Evolutionary conservation across 2,329 filamentous ascomycete genomes (phyloP).

Genomic region (Cryphonectria radicalis): DNA sequence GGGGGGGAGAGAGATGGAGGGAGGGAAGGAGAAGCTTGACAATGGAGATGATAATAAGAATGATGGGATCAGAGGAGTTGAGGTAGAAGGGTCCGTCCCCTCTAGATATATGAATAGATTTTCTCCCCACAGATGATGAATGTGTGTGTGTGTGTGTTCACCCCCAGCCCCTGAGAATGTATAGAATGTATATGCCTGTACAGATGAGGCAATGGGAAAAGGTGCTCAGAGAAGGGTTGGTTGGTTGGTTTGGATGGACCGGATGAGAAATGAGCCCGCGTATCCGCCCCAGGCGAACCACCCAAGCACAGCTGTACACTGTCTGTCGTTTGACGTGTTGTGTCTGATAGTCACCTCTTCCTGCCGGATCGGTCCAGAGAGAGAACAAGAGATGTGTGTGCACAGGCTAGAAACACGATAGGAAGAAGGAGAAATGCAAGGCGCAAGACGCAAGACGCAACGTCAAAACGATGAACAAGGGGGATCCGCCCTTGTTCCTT

Average conservation of each 20-base stretch:
- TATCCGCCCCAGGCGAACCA: constrained; percentile 14
- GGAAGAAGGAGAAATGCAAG: neutral
- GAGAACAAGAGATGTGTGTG: constrained; percentile 12
- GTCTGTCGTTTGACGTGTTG: constrained; percentile 9
- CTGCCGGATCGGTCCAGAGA: constrained; percentile 24
- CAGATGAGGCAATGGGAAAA: constrained; percentile 16
- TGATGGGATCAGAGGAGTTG: neutral
- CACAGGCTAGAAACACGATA: constrained; percentile 1
- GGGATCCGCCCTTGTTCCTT: neutral
- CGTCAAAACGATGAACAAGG: neutral
- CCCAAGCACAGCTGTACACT: constrained; percentile 2
- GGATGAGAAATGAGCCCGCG: constrained; percentile 20
- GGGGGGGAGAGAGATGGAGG: neutral
- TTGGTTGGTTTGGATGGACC: constrained; percentile 11
- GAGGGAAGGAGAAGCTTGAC: neutral
- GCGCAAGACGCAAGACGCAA: constrained; percentile 14
- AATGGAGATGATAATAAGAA: neutral
- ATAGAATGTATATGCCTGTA: neutral
- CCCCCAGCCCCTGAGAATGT: constrained; percentile 8
- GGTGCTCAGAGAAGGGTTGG: neutral
- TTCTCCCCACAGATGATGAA: neutral
- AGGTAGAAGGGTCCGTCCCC: constrained; percentile 19
- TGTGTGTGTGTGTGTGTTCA: neutral
- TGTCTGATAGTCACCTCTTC: constrained; percentile 10
- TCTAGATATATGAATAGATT: constrained; percentile 24